Evolutionary conservation across 2,329 filamentous ascomycete genomes (phyloP), one percentile per base, ranked within the genome.

Genomic region (Trichoderma breve): DNA sequence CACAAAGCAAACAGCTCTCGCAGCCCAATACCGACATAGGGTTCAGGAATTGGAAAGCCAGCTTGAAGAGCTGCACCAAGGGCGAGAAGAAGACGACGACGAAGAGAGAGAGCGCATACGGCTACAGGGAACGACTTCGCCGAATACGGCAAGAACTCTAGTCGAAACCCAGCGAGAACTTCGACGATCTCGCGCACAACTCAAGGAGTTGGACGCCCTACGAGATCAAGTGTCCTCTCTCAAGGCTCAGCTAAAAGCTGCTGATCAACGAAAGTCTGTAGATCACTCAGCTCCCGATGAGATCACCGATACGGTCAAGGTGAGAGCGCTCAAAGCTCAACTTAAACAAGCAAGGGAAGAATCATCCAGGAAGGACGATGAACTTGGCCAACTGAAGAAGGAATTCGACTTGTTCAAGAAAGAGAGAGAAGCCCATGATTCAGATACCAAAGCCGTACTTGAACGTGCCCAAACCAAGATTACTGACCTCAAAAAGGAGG

Each of bases 391-490:
- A 63, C 79, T 89, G 8, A 85, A 84, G 76, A 81, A 80, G 58
- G 87, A 89, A 18, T 88, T 88, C 72, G 86, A 89, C 53, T 77
- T 82, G 9, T 83, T 89, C 43, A 87, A 87, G 73, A 83, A 85
- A 36, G 84, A 88, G 60, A 85, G 86, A 21, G 86, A 89, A 73
- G 78, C 83, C 6, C 85, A 85, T 47, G 85, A 88, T n/a, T 80
- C 82, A 9, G 88, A 91, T 72, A 87, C 86, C 4, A 84, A 86
- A 75, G 83, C 85, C 18, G 86, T 90, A 3, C 75, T 90, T 58
- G 83, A 86, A 68, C 85, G 85, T 74, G 88, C 88, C 70, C 87
- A 90, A 72, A 82, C 84, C 51, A 88, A 88, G 78, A 88, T 90
- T 72, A 80, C 84, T 9, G 83, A 86, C 57, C 83, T 91, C 8